Percentiles rank a stretch among this genome's conserved stretches.
phyloP scores from a whole-genome alignment of 176 grass and related monocot genomes.

The Oryza meyeriana region DNA sequence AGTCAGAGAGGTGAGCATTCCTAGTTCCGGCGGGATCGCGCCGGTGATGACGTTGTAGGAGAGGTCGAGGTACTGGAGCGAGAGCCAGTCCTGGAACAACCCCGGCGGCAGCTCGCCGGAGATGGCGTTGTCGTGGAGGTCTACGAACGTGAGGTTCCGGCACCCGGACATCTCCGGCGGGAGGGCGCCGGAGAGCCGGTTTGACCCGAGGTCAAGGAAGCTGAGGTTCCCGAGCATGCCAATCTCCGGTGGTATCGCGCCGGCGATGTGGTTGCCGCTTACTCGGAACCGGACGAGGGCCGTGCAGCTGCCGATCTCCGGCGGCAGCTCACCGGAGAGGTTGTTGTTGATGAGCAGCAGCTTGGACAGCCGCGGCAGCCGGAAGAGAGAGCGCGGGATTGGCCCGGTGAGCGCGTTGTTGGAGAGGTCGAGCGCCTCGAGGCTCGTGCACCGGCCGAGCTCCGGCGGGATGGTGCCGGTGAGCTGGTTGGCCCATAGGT shows the following conservation, averaged over 20 bases:
- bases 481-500: constrained; percentile 74
- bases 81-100: constrained; percentile 48
- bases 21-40: constrained; percentile 38
- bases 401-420: constrained; percentile 54
- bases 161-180: constrained; percentile 50
- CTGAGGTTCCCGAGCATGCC: constrained; percentile 55
- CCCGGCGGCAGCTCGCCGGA: constrained; percentile 41
- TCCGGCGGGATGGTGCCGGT: constrained; percentile 61
- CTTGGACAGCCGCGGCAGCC: constrained; percentile 49
- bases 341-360: constrained; percentile 60
- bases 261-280: constrained; percentile 54
- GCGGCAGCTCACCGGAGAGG: constrained; percentile 47
- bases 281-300: constrained; percentile 58
- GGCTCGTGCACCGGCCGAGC: constrained; percentile 55
- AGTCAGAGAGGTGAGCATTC: constrained; percentile 64
- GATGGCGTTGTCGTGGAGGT: constrained; percentile 71
- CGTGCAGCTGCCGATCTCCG: constrained; percentile 58
- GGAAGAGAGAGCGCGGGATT: constrained; percentile 44
- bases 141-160: constrained; percentile 76
- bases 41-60: constrained; percentile 66
- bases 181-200: constrained; percentile 52
- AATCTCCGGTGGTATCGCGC: constrained; percentile 44
- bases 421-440: constrained; percentile 69
- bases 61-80: constrained; percentile 76
- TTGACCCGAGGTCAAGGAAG: constrained; percentile 72